These are phyloP conservation scores for Endogone sp. DNA, from an alignment of 192 early-diverging fungal genomes.

Conservation along the genomic window DNA sequence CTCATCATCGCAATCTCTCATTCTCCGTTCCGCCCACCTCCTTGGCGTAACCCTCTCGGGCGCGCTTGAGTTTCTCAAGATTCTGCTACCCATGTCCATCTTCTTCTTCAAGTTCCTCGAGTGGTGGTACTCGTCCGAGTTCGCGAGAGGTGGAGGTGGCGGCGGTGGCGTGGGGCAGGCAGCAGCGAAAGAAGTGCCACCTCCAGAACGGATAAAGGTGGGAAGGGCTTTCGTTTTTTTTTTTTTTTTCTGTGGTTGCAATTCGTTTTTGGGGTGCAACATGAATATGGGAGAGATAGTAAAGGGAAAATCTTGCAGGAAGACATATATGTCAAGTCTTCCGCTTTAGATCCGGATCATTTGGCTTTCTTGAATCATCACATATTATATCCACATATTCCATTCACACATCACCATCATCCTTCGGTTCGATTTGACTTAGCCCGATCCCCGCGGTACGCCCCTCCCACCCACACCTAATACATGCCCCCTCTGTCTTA, in stretches of 20 bases:
- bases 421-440: constrained; percentile 7
- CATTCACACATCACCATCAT: neutral
- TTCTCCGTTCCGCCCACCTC: constrained; percentile 32
- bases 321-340: no score
- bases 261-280: neutral
- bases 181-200: constrained; percentile 54
- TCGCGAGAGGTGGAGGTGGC: constrained; percentile 49
- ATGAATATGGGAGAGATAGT: no score
- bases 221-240: constrained; percentile 4
- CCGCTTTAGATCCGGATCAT: no score
- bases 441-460: constrained; percentile 76
- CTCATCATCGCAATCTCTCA: constrained; percentile 9
- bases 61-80: constrained; percentile 69
- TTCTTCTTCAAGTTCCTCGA: constrained; percentile 94
- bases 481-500: constrained; percentile 78
- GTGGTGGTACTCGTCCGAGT: constrained; percentile 94
- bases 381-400: neutral
- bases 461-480: constrained; percentile 65
- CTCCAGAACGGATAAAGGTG: constrained; percentile 71
- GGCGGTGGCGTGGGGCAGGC: constrained; percentile 36
- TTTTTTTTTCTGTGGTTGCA: no score
- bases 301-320: no score
- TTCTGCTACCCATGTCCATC: constrained; percentile 80
- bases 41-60: constrained; percentile 42
- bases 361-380: neutral